Conservation (phyloP, 345 rosid species). For the Citrus sinensis region DNA sequence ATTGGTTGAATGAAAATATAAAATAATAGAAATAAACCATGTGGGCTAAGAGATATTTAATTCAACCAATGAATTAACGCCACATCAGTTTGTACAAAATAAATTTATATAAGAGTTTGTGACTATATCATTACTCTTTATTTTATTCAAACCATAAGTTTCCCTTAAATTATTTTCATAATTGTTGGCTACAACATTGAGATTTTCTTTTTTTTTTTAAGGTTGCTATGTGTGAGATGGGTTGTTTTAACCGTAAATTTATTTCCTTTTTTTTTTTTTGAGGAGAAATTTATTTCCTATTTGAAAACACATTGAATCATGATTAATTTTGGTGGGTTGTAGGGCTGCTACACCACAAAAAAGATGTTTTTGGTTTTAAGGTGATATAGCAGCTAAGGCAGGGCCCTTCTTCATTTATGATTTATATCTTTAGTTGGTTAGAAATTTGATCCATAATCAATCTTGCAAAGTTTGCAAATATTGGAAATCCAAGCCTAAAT, state of each 20-base stretch:
- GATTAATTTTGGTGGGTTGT: constrained; percentile 1
- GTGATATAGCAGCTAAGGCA: neutral
- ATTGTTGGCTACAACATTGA: neutral
- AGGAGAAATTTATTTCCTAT: neutral
- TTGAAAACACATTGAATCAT: neutral
- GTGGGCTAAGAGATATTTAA: too few relatives aligned
- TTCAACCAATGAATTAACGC: too few relatives aligned
- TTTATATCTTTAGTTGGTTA: neutral
- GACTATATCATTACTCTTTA: too few relatives aligned
- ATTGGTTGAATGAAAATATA: too few relatives aligned
- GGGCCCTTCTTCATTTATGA: neutral
- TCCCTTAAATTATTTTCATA: neutral
- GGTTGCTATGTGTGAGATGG: neutral
- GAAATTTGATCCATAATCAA: neutral
- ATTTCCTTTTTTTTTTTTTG: neutral
- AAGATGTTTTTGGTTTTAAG: neutral
- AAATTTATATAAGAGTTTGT: too few relatives aligned
- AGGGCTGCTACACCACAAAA: neutral
- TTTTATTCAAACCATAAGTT: neutral
- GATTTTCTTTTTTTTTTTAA: neutral
- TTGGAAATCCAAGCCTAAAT: neutral
- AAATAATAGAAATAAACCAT: too few relatives aligned
- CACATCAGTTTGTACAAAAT: too few relatives aligned
- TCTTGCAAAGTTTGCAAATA: neutral
- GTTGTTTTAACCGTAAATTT: neutral